Conservation (phyloP, 192 early-diverging fungal species). For the Backusella luteola region DNA sequence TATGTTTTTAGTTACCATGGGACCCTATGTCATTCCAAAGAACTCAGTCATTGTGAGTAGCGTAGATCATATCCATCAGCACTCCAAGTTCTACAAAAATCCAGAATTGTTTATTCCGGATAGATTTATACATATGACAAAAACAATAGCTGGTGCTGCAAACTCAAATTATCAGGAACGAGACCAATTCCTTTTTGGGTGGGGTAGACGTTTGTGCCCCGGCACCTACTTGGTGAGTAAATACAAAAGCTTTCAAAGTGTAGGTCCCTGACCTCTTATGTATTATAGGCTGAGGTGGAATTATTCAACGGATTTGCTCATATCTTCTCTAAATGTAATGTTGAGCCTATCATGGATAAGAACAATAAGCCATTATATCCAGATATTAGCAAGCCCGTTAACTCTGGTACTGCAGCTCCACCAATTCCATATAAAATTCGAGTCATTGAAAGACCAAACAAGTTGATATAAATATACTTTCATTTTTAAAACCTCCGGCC, state of each 20-base stretch:
- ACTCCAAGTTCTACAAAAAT: slow-evolving; percentile 29
- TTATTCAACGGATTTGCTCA: background rate
- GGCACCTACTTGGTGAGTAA: background rate
- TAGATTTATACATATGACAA: slow-evolving; percentile 25
- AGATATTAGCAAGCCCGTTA: background rate
- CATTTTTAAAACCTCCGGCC: background rate
- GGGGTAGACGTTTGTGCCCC: slow-evolving; percentile 9
- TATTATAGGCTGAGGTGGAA: slow-evolving; percentile 2
- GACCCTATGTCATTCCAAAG: slow-evolving; percentile 48
- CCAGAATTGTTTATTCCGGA: slow-evolving; percentile 52
- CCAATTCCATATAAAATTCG: background rate
- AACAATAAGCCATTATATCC: background rate
- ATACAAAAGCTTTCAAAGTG: background rate
- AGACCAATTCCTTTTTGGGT: slow-evolving; percentile 18
- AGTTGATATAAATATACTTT: background rate
- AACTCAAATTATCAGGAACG: slow-evolving; percentile 7
- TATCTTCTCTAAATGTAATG: background rate
- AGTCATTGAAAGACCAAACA: background rate
- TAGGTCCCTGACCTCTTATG: no score
- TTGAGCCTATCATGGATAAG: background rate
- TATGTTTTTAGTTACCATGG: slow-evolving; percentile 1
- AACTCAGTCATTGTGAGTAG: slow-evolving; percentile 45
- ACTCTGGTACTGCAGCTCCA: background rate
- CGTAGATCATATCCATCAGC: slow-evolving; percentile 46
- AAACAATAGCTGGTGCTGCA: slow-evolving; percentile 9